Conservation (phyloP, 2,329 filamentous ascomycete species). For the Fusarium redolens region DNA sequence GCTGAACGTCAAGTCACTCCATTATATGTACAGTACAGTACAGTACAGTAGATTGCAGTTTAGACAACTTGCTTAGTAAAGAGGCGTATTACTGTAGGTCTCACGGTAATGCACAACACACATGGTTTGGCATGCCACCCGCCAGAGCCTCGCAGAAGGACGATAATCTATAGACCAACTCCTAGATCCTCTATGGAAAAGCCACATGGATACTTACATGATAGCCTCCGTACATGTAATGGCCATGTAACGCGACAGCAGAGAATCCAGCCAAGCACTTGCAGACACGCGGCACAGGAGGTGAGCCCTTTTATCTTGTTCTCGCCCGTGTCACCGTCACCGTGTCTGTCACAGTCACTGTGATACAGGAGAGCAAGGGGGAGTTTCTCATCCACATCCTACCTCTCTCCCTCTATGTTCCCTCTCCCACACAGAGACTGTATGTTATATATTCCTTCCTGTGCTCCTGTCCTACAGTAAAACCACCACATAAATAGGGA, state of each 20-base stretch:
- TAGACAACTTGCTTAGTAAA: neutral
- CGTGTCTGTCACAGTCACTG: neutral
- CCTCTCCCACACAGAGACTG: neutral
- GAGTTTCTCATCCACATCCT: neutral
- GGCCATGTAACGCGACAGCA: constrained; percentile 12
- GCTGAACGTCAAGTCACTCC: neutral
- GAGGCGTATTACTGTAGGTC: neutral
- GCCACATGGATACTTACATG: constrained; percentile 19
- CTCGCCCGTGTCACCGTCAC: constrained; percentile 22
- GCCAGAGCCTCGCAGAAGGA: constrained; percentile 14
- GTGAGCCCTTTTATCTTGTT: constrained; percentile 18
- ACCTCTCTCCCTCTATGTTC: neutral
- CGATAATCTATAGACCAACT: neutral
- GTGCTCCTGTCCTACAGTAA: constrained; percentile 9
- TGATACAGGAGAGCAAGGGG: constrained; percentile 12
- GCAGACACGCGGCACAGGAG: constrained; percentile 38
- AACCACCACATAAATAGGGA: neutral
- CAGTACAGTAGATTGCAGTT: neutral
- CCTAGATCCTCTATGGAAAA: constrained; percentile 1
- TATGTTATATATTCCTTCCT: neutral
- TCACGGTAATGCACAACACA: constrained; percentile 22
- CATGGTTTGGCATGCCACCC: constrained; percentile 26
- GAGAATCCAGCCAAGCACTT: constrained; percentile 38
- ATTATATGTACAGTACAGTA: neutral
- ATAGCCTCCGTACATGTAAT: constrained; percentile 14